A percentile compares a stretch with the other conserved stretches of the same genome.
These are phyloP conservation scores for Vitis cinerea DNA, from an alignment of 164 flowering plant genomes.

Conservation along the genomic window DNA sequence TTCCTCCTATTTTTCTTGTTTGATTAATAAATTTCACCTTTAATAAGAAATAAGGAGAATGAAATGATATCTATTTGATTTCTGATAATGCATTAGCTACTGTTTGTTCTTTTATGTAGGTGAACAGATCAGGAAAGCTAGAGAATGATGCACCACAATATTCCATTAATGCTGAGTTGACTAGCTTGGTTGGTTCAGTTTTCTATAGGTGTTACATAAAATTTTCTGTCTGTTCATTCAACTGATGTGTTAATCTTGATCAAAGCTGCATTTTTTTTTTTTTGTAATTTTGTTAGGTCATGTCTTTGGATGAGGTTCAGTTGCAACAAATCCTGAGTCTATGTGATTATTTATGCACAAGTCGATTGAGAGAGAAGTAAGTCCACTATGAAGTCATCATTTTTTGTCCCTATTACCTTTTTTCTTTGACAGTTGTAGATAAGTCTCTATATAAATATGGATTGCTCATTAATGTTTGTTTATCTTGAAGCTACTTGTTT, in stretches of 20 bases:
- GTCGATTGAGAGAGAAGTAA: slow-evolving; percentile 73
- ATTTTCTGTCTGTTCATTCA: no score
- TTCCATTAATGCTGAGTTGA: slow-evolving; percentile 53
- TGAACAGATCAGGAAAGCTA: slow-evolving; percentile 70
- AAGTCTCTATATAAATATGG: not conserved
- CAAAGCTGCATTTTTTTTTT: not conserved
- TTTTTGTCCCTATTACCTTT: not conserved
- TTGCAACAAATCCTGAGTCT: slow-evolving; percentile 60
- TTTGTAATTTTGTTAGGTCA: slow-evolving; percentile 35
- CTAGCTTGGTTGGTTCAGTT: slow-evolving; percentile 53
- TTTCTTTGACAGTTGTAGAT: not conserved
- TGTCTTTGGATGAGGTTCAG: slow-evolving; percentile 64
- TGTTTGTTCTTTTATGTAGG: slow-evolving; percentile 37
- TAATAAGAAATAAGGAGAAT: no score
- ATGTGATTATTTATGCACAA: slow-evolving; percentile 54
- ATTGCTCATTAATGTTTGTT: not conserved
- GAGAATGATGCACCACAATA: slow-evolving; percentile 72
- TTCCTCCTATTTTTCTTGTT: not conserved
- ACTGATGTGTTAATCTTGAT: no score
- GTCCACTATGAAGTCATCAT: slow-evolving; percentile 19
- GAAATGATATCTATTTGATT: no score
- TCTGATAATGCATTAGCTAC: not conserved
- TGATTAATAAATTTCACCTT: no score
- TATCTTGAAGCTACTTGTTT: not conserved
- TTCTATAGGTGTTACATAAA: not conserved